Evolutionary conservation across 495 filamentous ascomycete genomes (phyloP), one percentile per base, ranked within the genome.

Genomic region (Hyaloscypha hepaticicola): DNA sequence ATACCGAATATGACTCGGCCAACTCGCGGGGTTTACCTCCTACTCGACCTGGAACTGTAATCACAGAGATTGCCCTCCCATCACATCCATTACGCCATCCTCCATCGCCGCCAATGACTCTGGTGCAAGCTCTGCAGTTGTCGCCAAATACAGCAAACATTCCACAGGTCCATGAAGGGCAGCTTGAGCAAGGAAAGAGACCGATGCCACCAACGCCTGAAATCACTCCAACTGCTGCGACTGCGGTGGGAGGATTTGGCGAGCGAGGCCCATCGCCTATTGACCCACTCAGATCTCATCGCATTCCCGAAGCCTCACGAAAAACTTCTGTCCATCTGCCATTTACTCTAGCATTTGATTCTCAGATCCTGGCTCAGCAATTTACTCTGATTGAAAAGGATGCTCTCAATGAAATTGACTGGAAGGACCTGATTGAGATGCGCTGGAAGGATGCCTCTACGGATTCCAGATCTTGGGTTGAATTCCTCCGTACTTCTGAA

Each of bases 311-410:
- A 33, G 38, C 70, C 16, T 72, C 70, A 5, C 41, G 70, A 26
- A 72, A 70, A 33, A 72, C 67, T 25, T 72, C 70, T 5, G 60
- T 68, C 19, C 96, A 99, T 78, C 76, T 98, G 19, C 94, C 96
- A 1, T 99, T 98, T 72, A 85, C 96, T 50, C 85, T 98, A 21
- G 90, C 93, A 0, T 96, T 95, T 67, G 92, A 96, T 74, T 95
- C 93, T 12, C 89, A 93, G 59, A 78, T 90, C 24, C 82, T 99
- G 45, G 95, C 96, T 7, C 90, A 98, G 74, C 96, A 98, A 74
- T 88, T 98, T 69, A 97, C 93, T 0, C 79, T 99, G 49, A 90
- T 99, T 60, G 96, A 99, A 74, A 96, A 96, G 78, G 93, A 96
- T 70, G 96, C 96, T 0, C 77, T 99, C 53, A 92, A 93, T 68